phyloP scores from a whole-genome alignment of 345 rosid species.

The Lumnitzera racemosa region DNA sequence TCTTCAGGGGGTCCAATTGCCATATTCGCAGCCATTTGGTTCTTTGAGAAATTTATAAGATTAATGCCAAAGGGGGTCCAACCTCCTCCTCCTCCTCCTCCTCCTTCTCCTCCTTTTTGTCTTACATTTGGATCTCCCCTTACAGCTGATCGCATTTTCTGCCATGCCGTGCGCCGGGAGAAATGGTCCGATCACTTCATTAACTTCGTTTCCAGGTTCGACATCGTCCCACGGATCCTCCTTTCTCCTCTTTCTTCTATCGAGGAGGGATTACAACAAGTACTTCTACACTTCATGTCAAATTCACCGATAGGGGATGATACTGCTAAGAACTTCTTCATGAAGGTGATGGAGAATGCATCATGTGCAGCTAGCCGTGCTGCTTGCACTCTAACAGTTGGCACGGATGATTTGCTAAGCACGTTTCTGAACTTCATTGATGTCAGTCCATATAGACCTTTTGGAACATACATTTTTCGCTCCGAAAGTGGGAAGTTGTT shows the following conservation, averaged over 20 bases:
- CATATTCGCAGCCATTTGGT: conserved; percentile 58
- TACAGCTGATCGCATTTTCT: conserved; percentile 47
- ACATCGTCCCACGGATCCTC: conserved; percentile 60
- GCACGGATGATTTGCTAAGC: conserved; percentile 43
- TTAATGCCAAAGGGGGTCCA: neutral
- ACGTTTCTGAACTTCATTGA: conserved; percentile 46
- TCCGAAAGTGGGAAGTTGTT: conserved; percentile 4
- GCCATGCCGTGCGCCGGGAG: conserved; percentile 65
- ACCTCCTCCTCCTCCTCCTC: conserved; percentile 17
- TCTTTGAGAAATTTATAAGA: conserved; percentile 28
- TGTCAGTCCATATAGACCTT: conserved; percentile 55
- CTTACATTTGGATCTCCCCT: conserved; percentile 87
- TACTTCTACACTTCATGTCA: conserved; percentile 22
- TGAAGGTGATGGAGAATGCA: conserved; percentile 44
- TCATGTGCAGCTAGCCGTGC: conserved; percentile 47
- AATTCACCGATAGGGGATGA: neutral
- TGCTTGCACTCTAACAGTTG: conserved; percentile 50
- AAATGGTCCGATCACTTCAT: conserved; percentile 54
- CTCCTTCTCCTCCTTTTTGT: conserved; percentile 30
- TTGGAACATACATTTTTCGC: conserved; percentile 8
- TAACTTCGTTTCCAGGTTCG: conserved; percentile 56
- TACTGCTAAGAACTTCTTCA: conserved; percentile 2
- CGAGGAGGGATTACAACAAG: conserved; percentile 15
- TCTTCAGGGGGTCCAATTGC: conserved; percentile 79
- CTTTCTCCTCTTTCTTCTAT: conserved; percentile 46